A percentile compares a stretch with the other conserved stretches of the same genome.
Conservation (phyloP, 1,284 basidiomycete genomes). For the Apiotrichum sp. region DNA sequence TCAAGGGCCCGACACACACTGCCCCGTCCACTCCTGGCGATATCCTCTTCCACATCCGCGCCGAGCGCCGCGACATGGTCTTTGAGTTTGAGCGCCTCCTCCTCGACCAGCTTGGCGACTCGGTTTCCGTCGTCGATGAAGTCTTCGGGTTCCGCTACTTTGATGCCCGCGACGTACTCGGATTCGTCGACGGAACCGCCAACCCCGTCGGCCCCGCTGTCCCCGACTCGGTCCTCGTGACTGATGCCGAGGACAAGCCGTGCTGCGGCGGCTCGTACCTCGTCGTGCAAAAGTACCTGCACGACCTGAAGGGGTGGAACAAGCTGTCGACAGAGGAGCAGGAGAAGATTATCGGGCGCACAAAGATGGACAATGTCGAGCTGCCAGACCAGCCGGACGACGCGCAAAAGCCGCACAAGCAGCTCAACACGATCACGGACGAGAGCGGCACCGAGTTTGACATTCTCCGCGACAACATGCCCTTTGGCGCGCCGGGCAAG, state of each 20-base stretch:
- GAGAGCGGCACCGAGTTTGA: slow-evolving; percentile 11
- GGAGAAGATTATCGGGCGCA: slow-evolving; percentile 14
- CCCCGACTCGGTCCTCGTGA: not conserved
- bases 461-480: slow-evolving; percentile 22
- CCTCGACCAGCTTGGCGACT: slow-evolving; percentile 7
- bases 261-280: slow-evolving; percentile 12
- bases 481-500: slow-evolving; percentile 12
- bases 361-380: slow-evolving; percentile 18
- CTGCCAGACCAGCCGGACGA: slow-evolving; percentile 6
- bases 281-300: slow-evolving; percentile 17
- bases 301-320: slow-evolving; percentile 13
- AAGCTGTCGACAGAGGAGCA: slow-evolving; percentile 10
- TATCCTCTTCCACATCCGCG: slow-evolving; percentile 15
- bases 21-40: slow-evolving; percentile 14
- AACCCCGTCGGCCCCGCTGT: slow-evolving; percentile 14
- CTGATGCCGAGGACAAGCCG: not conserved
- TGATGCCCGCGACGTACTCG: slow-evolving; percentile 18
- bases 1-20: slow-evolving; percentile 9
- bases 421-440: slow-evolving; percentile 10
- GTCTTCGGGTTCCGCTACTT: slow-evolving; percentile 18
- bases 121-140: slow-evolving; percentile 8
- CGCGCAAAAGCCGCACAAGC: slow-evolving; percentile 17
- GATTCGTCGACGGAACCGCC: slow-evolving; percentile 19
- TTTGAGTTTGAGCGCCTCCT: slow-evolving; percentile 16
- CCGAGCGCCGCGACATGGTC: slow-evolving; percentile 13